Conservation (phyloP, 208 protist species). For the Acanthamoeba triangularis region DNA sequence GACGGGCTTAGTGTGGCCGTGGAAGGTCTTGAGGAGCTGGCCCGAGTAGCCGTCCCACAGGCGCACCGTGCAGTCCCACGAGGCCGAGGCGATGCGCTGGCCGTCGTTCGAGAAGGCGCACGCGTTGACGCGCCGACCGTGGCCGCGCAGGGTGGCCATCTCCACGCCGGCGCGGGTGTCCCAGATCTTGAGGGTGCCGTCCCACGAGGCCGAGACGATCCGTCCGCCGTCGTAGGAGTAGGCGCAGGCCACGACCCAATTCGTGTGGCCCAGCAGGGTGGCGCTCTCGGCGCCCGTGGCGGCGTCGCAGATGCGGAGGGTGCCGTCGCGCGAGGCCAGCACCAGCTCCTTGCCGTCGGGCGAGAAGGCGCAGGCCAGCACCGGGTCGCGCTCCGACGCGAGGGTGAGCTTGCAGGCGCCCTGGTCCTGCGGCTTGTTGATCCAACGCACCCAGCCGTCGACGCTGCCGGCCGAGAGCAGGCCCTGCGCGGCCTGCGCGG, state of each 20-base stretch:
- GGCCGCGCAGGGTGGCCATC: conserved; percentile 76
- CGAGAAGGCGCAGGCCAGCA: conserved; percentile 78
- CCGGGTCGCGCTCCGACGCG: conserved; percentile 55
- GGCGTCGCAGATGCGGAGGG: conserved; percentile 75
- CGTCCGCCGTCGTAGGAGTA: conserved; percentile 12
- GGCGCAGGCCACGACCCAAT: conserved; percentile 79
- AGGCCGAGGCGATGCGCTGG: conserved; percentile 45
- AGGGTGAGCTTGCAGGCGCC: conserved; percentile 80
- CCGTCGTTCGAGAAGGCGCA: conserved; percentile 78
- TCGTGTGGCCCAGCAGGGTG: conserved; percentile 78
- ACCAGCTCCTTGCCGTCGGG: conserved; percentile 84
- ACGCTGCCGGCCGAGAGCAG: neutral
- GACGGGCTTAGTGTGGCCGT: conserved; percentile 79
- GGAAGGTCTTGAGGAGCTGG: conserved; percentile 61
- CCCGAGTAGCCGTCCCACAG: conserved; percentile 79
- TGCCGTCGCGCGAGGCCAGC: conserved; percentile 79
- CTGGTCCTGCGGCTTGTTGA: conserved; percentile 83
- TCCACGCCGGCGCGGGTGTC: conserved; percentile 78
- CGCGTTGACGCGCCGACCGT: conserved; percentile 77
- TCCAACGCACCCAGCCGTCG: conserved; percentile 80
- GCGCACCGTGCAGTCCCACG: conserved; percentile 59
- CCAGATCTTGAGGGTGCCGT: conserved; percentile 82
- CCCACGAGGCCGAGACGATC: conserved; percentile 78
- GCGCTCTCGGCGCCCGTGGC: conserved; percentile 76
- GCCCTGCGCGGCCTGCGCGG: neutral